Evolutionary conservation across 2,329 filamentous ascomycete genomes (phyloP), one percentile per base, ranked within the genome.

Genomic region (Penicillium brevicompactum): DNA sequence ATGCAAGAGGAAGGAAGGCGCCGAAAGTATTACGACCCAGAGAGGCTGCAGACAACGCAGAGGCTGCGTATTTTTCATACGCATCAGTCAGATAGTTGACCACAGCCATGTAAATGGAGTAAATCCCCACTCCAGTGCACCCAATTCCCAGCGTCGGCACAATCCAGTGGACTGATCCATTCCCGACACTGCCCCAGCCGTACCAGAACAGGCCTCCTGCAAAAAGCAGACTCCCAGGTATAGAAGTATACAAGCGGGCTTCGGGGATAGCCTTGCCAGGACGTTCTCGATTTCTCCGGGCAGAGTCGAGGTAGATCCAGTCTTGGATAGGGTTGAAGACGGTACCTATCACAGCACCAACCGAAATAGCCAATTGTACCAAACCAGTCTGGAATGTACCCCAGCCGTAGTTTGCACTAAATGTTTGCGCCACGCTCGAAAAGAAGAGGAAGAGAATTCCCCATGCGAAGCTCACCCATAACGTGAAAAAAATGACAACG

Each of bases 71-170:
- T 37, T 77, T 72, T 31, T 78, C 76, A 53, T 81, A 81, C 0
- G 78, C 74, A 55, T 81, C 78, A 1, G 74, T 76, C 22, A 78
- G 65, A 47, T 80, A 80, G 64, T 82, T 82, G 4, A 80, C 73
- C 2, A 77, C 79, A 11, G 77, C 78, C 60, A 82, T 73, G 53
- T 77, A 74, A 10, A 79, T 80, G 13, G 70, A 70, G 27, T 74
- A 75, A 1, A 80, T 78, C 5, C 69, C 74, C 18, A 76, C 59
- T 0, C 77, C 77, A 1, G 75, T 70, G 13, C 72, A 67, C 2
- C 67, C 72, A 4, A 75, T 62, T 0, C 67, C 68, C 0, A 63
- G 56, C 0, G 66, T 64, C 0, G 72, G 71, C 1, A 73, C 72
- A 11, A 74, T 73, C 72, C 72, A 74, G 37, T 66, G 66, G 10